Evolutionary conservation across 139 green algal genomes (phyloP).

Genomic region (Yamagishiella unicocca): DNA sequence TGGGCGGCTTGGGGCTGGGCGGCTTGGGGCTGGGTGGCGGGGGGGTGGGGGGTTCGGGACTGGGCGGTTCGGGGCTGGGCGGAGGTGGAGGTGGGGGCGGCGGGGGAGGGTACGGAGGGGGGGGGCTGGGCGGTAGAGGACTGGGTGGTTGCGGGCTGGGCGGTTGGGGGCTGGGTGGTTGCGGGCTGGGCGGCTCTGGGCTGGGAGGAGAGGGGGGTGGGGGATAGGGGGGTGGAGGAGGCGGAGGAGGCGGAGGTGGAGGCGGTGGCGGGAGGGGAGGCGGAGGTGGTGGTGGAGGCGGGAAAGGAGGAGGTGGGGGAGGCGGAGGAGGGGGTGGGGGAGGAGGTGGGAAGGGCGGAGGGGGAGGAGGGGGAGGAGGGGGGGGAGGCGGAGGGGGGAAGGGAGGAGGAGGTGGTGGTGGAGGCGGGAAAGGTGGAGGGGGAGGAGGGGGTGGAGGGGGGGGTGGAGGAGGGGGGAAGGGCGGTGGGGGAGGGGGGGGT

Average conservation of each 20-base stretch:
- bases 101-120: not conserved
- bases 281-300: not conserved
- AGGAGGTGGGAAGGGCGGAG: not conserved
- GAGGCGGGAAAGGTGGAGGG: not conserved
- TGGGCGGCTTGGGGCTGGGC: not conserved
- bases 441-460: not conserved
- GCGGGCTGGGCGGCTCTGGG: not conserved
- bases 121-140: not conserved
- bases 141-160: not conserved
- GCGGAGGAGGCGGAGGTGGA: not conserved
- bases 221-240: not conserved
- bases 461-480: not conserved
- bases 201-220: not conserved
- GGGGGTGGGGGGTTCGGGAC: not conserved
- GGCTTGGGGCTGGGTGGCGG: not conserved
- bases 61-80: not conserved
- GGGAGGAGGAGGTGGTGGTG: not conserved
- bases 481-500: not conserved
- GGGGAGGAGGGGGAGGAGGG: not conserved
- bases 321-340: not conserved
- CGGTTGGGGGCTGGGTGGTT: not conserved
- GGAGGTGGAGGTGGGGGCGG: not conserved
- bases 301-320: not conserved
- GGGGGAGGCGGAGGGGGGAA: not conserved
- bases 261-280: not conserved